Conservation (phyloP, 495 filamentous ascomycete genomes). For the Aspergillus cavernicola region DNA sequence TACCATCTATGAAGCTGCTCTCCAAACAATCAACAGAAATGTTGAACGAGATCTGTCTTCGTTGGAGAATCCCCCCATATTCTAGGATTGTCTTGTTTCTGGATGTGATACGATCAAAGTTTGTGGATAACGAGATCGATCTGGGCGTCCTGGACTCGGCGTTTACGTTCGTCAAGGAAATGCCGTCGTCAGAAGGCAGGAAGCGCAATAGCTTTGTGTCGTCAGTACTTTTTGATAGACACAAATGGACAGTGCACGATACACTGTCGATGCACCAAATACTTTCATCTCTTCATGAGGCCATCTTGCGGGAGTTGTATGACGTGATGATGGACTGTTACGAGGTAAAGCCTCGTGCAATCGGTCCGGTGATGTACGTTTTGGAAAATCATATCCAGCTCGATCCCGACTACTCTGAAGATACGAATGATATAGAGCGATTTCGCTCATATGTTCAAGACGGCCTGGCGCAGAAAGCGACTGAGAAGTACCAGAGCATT, state of each 20-base stretch:
- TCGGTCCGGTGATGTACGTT: constrained; percentile 78
- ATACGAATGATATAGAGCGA: constrained; percentile 61
- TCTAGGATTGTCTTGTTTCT: constrained; percentile 77
- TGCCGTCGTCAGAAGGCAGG: constrained; percentile 50
- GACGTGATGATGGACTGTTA: constrained; percentile 83
- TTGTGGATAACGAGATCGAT: constrained; percentile 77
- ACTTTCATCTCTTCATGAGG: constrained; percentile 72
- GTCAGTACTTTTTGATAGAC: constrained; percentile 52
- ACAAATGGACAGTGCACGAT: constrained; percentile 78
- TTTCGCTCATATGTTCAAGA: constrained; percentile 67
- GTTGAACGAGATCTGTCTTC: constrained; percentile 75
- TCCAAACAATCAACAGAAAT: constrained; percentile 81
- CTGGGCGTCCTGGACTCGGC: constrained; percentile 77
- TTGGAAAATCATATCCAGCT: constrained; percentile 77
- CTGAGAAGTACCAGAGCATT: constrained; percentile 65
- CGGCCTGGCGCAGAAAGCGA: constrained; percentile 69
- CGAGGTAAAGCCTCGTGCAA: constrained; percentile 73
- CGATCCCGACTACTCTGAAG: constrained; percentile 70
- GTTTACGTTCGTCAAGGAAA: constrained; percentile 76
- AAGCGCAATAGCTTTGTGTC: constrained; percentile 46
- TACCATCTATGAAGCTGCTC: constrained; percentile 58
- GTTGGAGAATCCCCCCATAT: constrained; percentile 87
- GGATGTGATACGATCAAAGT: constrained; percentile 81
- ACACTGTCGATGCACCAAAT: constrained; percentile 70
- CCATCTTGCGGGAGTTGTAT: constrained; percentile 82